phyloP scores from a whole-genome alignment of 1,139 yeast species.

The Zygoascus hellenicus region DNA sequence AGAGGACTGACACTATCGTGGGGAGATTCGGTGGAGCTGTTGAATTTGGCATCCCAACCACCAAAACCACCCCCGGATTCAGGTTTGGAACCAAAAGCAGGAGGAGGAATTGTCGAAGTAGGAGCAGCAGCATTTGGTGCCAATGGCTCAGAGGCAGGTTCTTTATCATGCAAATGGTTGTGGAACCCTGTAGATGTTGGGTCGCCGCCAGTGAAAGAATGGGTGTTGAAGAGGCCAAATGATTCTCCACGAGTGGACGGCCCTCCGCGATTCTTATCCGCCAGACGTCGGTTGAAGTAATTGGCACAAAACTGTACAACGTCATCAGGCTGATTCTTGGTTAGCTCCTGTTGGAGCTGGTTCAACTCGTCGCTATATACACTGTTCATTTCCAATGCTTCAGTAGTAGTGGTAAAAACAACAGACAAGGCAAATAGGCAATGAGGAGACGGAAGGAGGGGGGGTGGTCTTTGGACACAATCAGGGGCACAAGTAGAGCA shows the following conservation, averaged over 20 bases:
- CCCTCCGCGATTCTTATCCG: conserved; percentile 31
- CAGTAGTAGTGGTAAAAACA: neutral
- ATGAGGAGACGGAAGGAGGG: neutral
- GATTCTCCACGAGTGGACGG: conserved; percentile 3
- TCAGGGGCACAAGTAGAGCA: no score
- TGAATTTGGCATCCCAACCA: conserved; percentile 1
- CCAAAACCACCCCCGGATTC: neutral
- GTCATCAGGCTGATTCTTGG: conserved; percentile 59
- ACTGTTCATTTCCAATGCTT: conserved; percentile 33
- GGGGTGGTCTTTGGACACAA: neutral
- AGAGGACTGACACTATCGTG: conserved; percentile 3
- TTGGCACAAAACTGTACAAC: conserved; percentile 70
- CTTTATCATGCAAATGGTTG: neutral
- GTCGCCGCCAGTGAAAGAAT: conserved; percentile 11
- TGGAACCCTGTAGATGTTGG: conserved; percentile 6
- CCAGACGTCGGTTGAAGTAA: conserved; percentile 58
- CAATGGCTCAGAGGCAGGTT: neutral
- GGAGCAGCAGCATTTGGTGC: no score
- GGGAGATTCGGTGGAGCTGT: neutral
- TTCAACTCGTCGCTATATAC: conserved; percentile 51
- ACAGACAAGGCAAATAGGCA: neutral
- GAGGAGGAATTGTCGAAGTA: neutral
- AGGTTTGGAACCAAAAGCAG: neutral
- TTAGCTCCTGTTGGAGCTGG: conserved; percentile 57
- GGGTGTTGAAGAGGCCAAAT: conserved; percentile 16